Conservation (phyloP, 345 rosid species). For the Arabis hirsuta region DNA sequence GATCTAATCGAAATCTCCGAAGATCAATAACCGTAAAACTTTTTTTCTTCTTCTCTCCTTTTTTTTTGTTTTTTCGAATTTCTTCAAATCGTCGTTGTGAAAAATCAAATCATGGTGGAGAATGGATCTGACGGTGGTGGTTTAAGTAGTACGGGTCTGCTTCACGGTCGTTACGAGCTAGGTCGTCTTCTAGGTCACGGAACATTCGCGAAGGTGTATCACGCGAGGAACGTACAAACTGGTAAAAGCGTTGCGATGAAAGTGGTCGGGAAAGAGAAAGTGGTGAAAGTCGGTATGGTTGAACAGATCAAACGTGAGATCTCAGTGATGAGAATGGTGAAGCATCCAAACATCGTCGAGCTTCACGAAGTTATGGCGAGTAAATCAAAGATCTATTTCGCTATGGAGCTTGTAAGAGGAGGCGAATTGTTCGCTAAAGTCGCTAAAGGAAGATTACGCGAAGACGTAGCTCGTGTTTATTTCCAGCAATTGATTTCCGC, state of each 20-base stretch:
- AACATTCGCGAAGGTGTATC: constrained; percentile 89
- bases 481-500: constrained; percentile 87
- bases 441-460: constrained; percentile 68
- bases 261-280: constrained; percentile 87
- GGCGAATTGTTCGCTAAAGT: constrained; percentile 81
- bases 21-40: neutral
- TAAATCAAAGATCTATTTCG: constrained; percentile 88
- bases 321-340: constrained; percentile 93
- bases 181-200: constrained; percentile 88
- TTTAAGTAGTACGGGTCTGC: constrained; percentile 41
- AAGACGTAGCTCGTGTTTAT: constrained; percentile 73
- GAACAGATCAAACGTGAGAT: constrained; percentile 92
- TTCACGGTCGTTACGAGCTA: constrained; percentile 85
- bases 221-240: constrained; percentile 57
- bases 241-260: constrained; percentile 87
- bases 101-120: constrained; percentile 25
- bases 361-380: constrained; percentile 95
- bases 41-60: neutral
- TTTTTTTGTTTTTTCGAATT: neutral
- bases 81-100: constrained; percentile 3
- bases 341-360: constrained; percentile 82
- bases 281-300: constrained; percentile 82
- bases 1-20: constrained; percentile 41
- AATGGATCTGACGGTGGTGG: constrained; percentile 40
- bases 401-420: constrained; percentile 92